A percentile compares a stretch with the other conserved stretches of the same genome.
These are phyloP conservation scores for Saccharomycopsis phalli DNA, from an alignment of 1,139 yeast species.

Conservation along the genomic window DNA sequence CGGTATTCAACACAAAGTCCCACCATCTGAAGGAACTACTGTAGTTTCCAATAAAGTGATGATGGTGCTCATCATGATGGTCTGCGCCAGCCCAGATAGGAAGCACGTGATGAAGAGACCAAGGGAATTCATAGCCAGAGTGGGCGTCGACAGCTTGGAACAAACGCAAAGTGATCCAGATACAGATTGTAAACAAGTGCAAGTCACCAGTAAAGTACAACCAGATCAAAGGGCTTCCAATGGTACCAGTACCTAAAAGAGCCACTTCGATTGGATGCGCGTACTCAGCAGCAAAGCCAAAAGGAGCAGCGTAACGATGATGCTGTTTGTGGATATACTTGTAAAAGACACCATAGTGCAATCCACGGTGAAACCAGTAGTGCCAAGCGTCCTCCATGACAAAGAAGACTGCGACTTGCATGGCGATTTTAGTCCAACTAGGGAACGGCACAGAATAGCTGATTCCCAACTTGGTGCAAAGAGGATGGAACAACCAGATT, in stretches of 20 bases:
- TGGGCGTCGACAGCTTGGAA: conserved; percentile 95
- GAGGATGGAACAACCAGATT: conserved; percentile 91
- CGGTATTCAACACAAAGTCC: conserved; percentile 78
- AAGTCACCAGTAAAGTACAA: conserved; percentile 55
- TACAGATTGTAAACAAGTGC: conserved; percentile 74
- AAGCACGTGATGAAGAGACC: conserved; percentile 83
- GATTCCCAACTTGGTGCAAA: conserved; percentile 71
- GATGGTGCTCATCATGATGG: conserved; percentile 95
- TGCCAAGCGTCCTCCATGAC: conserved; percentile 92
- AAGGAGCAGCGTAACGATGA: conserved; percentile 95
- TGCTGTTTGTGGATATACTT: conserved; percentile 92
- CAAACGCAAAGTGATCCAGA: conserved; percentile 83
- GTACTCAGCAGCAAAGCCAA: conserved; percentile 92
- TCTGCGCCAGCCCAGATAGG: conserved; percentile 99
- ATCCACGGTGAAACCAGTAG: conserved; percentile 83
- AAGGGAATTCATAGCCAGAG: conserved; percentile 95
- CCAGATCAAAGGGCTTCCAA: conserved; percentile 78
- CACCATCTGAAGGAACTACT: conserved; percentile 93
- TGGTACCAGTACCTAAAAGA: conserved; percentile 87
- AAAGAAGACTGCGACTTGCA: conserved; percentile 69
- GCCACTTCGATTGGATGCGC: conserved; percentile 94
- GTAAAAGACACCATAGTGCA: conserved; percentile 81
- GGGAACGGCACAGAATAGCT: conserved; percentile 82
- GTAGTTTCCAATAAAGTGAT: conserved; percentile 83
- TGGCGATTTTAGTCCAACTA: conserved; percentile 40